Evolutionary conservation across 495 filamentous ascomycete genomes (phyloP), one percentile per base, ranked within the genome.

Genomic region (Xylaria nigripes): DNA sequence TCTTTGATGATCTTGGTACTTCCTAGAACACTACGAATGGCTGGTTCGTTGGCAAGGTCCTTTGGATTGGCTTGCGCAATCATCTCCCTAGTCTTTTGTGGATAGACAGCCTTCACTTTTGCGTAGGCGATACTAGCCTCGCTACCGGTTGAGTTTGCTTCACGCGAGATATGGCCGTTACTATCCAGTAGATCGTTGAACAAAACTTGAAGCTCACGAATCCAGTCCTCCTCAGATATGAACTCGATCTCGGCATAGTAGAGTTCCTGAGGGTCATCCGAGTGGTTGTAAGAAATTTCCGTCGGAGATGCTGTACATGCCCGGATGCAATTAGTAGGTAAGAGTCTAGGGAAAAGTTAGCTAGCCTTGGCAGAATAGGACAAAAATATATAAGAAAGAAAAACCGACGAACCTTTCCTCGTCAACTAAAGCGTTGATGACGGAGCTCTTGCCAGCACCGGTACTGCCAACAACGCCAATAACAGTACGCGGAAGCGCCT

Each of bases 211-310:
- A 86, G 64, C 51, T 87, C 84, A 10, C 68, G 72, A 34, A 72
- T 56, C 80, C 82, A 86, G n/a, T 86, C 81, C 2, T 70, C 61
- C 0, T 43, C 34, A 12, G 65, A 64, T 44, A 86, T 79, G 66
- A 86, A 86, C 51, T 86, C 78, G 41, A 87, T 75, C 52, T 82
- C 75, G n/a, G 83, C 83, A 21, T 70, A 69, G 63, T 86, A 87
- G 45, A 62, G 71, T 25, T 66, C 55, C 0, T 57, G 57, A 2
- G 70, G 62, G 18, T 80, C 73, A 21, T 77, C 41, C n/a, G 61
- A 68, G 45, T 62, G 13, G 45, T 84, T 85, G 61, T 77, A 87
- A 0, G 81, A 81, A 13, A 87, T 77, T 57, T 87, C 84, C 0
- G 78, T 86, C 0, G 81, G 77, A 9, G 81, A 79, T 0, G 84